phyloP scores from a whole-genome alignment of 495 filamentous ascomycete species.

The Penicillium ochrochloron region DNA sequence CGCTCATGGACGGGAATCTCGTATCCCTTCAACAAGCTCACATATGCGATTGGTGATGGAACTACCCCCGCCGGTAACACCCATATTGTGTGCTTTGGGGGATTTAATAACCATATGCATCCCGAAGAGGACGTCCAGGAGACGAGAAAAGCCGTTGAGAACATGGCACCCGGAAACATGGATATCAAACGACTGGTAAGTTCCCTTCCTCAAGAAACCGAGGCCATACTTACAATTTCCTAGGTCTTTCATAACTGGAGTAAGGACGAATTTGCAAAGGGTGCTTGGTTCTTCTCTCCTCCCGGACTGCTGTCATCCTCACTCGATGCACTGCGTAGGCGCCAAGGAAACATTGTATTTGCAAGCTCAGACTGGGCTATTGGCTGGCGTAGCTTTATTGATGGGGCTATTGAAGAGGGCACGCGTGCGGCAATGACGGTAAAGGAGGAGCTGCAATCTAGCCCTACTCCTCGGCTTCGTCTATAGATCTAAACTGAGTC shows the following conservation, averaged over 20 bases:
- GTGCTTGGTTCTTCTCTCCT: constrained; percentile 34
- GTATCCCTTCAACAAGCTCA: constrained; percentile 32
- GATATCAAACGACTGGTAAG: constrained; percentile 27
- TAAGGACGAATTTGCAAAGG: constrained; percentile 37
- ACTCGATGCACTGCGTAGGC: constrained; percentile 26
- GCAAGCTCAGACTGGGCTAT: constrained; percentile 40
- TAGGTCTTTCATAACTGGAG: constrained; percentile 40
- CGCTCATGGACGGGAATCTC: constrained; percentile 32
- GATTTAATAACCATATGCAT: constrained; percentile 26
- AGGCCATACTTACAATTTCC: background rate
- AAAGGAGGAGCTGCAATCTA: constrained; percentile 23
- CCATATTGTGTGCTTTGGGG: constrained; percentile 33
- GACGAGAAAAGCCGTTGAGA: constrained; percentile 26
- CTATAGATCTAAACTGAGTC: background rate
- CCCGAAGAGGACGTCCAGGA: constrained; percentile 27
- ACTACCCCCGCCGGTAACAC: constrained; percentile 31
- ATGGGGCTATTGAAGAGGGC: constrained; percentile 41
- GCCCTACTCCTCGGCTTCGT: constrained; percentile 6
- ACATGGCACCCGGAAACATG: constrained; percentile 30
- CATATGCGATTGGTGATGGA: constrained; percentile 25
- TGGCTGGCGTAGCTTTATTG: constrained; percentile 41
- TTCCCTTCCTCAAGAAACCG: background rate
- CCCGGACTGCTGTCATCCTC: constrained; percentile 25
- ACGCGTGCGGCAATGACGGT: constrained; percentile 27
- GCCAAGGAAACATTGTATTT: constrained; percentile 34